Percentiles rank a stretch among this genome's conserved stretches.
Conservation (phyloP, 2,329 filamentous ascomycete species). For the Bipolaris sorokiniana region DNA sequence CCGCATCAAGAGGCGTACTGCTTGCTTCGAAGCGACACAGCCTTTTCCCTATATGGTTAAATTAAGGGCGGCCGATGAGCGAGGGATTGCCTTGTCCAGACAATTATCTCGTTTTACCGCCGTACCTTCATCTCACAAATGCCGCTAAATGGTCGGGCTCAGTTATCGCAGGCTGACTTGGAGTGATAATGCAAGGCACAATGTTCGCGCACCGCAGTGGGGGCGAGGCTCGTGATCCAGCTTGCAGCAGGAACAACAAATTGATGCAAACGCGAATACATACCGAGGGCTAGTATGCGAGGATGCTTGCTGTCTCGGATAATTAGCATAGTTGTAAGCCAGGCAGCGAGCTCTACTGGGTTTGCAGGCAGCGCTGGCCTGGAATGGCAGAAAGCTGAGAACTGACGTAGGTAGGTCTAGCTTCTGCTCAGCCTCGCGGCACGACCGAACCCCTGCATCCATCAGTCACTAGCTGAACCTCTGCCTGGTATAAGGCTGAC, state of each 20-base stretch:
- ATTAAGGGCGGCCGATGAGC: constrained; percentile 23
- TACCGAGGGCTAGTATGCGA: constrained; percentile 10
- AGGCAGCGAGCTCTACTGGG: neutral
- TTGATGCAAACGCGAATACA: constrained; percentile 20
- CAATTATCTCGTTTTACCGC: constrained; percentile 34
- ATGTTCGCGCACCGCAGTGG: constrained; percentile 37
- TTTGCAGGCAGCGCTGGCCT: constrained; percentile 18
- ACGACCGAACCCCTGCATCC: constrained; percentile 33
- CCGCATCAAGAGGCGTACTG: constrained; percentile 9
- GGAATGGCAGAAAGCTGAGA: constrained; percentile 18
- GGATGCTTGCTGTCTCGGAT: constrained; percentile 3
- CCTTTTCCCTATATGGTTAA: constrained; percentile 26
- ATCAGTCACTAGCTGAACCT: constrained; percentile 32
- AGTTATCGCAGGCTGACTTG: constrained; percentile 25
- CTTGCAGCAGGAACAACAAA: constrained; percentile 27
- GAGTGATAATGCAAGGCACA: constrained; percentile 35
- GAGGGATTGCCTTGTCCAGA: constrained; percentile 23
- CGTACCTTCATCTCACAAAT: constrained; percentile 22
- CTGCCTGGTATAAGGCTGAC: constrained; percentile 42
- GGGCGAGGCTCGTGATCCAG: constrained; percentile 35
- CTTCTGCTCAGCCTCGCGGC: constrained; percentile 30
- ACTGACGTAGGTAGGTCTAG: constrained; percentile 10
- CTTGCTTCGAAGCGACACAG: constrained; percentile 15
- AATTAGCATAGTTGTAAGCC: constrained; percentile 1
- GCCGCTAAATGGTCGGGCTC: constrained; percentile 30